Conservation (phyloP, 345 rosid genomes). For the Sisymbrium altissimum region DNA sequence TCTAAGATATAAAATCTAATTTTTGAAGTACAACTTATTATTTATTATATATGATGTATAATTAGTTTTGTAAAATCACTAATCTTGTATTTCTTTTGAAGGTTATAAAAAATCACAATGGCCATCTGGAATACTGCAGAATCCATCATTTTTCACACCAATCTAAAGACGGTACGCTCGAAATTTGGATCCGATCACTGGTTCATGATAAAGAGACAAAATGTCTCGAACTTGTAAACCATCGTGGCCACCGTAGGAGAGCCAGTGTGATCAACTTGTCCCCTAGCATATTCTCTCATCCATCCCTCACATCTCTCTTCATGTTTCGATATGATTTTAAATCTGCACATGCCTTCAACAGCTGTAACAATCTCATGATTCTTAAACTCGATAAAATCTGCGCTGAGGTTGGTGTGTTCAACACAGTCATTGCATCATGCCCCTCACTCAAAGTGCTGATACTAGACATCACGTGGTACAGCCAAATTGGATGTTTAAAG, state of each 20-base stretch:
- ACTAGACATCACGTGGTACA: not conserved
- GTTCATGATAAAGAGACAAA: not conserved
- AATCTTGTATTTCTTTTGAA: not conserved
- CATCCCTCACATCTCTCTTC: not conserved
- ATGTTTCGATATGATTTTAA: not conserved
- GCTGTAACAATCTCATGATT: not conserved
- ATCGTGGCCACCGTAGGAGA: not conserved
- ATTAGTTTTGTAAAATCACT: not conserved
- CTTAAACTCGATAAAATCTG: not conserved
- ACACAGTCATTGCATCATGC: slow-evolving; percentile 4
- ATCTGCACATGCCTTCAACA: not conserved
- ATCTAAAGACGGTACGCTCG: not conserved
- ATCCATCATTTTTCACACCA: not conserved
- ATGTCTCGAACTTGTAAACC: not conserved
- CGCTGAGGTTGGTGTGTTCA: not conserved
- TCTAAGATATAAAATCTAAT: not conserved
- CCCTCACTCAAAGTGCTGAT: not conserved
- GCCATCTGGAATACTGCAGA: not conserved
- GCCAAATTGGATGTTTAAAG: not conserved
- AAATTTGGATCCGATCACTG: slow-evolving; percentile 2
- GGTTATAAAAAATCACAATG: slow-evolving; percentile 10
- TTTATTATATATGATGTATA: not conserved
- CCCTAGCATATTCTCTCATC: not conserved
- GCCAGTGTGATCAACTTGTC: not conserved
- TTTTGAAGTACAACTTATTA: not conserved